phyloP scores from a whole-genome alignment of 257 asterid genomes.

The Ilex aquifolium region DNA sequence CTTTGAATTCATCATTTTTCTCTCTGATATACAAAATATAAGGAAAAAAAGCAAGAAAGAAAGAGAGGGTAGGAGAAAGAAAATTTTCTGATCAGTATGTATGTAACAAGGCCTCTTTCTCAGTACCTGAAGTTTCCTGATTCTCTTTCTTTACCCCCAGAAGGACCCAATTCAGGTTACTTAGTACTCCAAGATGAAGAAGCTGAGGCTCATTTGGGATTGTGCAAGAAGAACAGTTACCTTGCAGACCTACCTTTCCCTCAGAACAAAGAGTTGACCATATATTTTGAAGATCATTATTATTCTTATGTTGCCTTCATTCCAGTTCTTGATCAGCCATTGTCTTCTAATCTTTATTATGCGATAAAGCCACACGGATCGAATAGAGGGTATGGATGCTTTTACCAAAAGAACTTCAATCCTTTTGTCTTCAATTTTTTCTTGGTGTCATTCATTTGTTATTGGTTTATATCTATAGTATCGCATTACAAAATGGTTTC shows the following conservation, averaged over 20 bases:
- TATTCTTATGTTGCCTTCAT: conserved; percentile 26
- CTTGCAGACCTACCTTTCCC: conserved; percentile 48
- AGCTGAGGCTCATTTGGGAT: conserved; percentile 49
- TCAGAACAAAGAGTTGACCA: conserved; percentile 44
- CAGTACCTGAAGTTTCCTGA: conserved; percentile 32
- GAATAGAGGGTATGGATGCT: conserved; percentile 44
- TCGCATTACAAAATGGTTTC: too few relatives aligned
- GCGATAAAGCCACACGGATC: conserved; percentile 43
- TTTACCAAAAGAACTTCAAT: too few relatives aligned
- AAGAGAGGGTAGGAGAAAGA: background rate
- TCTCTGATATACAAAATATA: background rate
- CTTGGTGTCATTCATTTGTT: too few relatives aligned
- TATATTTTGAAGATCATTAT: background rate
- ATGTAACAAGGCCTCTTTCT: conserved; percentile 54
- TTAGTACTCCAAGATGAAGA: conserved; percentile 62
- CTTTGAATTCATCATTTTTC: too few relatives aligned
- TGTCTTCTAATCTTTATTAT: conserved; percentile 49
- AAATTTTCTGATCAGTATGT: conserved; percentile 21
- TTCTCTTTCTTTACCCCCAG: conserved; percentile 14
- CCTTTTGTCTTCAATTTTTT: too few relatives aligned
- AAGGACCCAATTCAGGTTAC: conserved; percentile 63
- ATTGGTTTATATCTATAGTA: background rate
- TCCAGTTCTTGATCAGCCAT: conserved; percentile 43
- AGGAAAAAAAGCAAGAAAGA: background rate
- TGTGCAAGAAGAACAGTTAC: conserved; percentile 25